phyloP scores from a whole-genome alignment of 2,329 filamentous ascomycete genomes.

The Penicillium sp. region DNA sequence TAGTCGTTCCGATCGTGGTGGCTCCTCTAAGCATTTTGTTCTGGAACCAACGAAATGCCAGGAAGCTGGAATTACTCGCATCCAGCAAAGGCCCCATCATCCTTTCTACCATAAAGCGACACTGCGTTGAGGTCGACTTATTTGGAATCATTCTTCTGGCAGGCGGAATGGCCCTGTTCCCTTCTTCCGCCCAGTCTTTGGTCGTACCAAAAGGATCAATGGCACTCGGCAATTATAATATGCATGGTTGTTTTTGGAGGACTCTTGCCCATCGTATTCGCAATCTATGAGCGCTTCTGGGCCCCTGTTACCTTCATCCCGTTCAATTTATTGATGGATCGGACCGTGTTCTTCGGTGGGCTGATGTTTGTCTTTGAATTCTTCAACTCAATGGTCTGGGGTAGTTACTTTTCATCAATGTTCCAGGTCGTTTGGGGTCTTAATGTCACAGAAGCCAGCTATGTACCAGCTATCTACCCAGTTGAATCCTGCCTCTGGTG shows the following conservation, averaged over 20 bases:
- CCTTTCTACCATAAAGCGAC: conserved; percentile 51
- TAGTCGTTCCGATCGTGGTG: conserved; percentile 57
- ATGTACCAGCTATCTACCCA: conserved; percentile 21
- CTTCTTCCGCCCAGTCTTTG: conserved; percentile 29
- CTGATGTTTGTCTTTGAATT: conserved; percentile 8
- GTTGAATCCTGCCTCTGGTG: conserved; percentile 20
- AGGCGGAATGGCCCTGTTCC: conserved; percentile 28
- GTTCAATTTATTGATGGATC: conserved; percentile 19
- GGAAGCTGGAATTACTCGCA: conserved; percentile 53
- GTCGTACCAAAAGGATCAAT: conserved; percentile 14
- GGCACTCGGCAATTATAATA: conserved; percentile 26
- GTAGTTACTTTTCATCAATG: conserved; percentile 17
- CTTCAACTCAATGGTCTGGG: conserved; percentile 20
- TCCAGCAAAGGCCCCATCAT: conserved; percentile 47
- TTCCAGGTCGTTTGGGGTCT: conserved; percentile 17
- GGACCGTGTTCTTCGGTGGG: conserved; percentile 15
- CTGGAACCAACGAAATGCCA: conserved; percentile 58
- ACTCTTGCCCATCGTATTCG: conserved; percentile 13
- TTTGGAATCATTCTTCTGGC: conserved; percentile 32
- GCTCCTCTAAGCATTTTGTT: conserved; percentile 57
- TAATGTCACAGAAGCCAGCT: conserved; percentile 14
- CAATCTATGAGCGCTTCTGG: conserved; percentile 18
- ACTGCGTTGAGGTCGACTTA: conserved; percentile 61
- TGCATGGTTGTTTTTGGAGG: conserved; percentile 22
- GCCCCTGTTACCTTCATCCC: conserved; percentile 24